A percentile compares a stretch with the other conserved stretches of the same genome.
phyloP scores from a whole-genome alignment of 2,329 filamentous ascomycete genomes.

The Coniochaeta ligniaria region DNA sequence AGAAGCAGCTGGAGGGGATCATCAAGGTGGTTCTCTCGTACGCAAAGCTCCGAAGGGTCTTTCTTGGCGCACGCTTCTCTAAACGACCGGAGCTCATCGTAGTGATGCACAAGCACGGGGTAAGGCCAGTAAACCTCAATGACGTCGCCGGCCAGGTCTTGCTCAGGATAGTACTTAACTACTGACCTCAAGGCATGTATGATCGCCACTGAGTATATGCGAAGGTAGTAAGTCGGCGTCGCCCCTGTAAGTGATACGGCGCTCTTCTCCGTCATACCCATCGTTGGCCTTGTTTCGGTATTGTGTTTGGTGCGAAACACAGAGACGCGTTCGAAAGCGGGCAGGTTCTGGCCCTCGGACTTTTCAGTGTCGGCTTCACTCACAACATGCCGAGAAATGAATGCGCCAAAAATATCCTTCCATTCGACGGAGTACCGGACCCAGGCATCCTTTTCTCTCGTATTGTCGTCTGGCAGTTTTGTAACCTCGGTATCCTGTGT shows the following conservation, averaged over 20 bases:
- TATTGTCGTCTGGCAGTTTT: background rate
- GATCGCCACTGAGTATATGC: conserved; percentile 14
- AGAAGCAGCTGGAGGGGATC: conserved; percentile 3
- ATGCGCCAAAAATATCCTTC: background rate
- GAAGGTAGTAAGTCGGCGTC: conserved; percentile 10
- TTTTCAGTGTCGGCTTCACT: background rate
- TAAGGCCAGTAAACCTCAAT: conserved; percentile 15
- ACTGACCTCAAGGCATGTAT: conserved; percentile 17
- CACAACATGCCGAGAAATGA: background rate
- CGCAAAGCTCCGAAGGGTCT: background rate
- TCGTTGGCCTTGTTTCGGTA: background rate
- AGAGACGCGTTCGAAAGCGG: background rate
- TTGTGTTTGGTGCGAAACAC: background rate
- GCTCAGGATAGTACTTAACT: conserved; percentile 18
- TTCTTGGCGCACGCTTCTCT: background rate
- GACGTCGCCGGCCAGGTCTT: conserved; percentile 11
- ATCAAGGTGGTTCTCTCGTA: background rate
- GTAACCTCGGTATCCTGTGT: too few relatives aligned
- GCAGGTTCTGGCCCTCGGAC: background rate
- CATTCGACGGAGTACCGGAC: background rate
- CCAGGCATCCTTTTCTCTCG: background rate
- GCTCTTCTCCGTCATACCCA: background rate
- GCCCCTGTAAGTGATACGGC: background rate
- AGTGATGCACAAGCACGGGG: conserved; percentile 18
- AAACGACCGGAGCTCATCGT: conserved; percentile 11